Evolutionary conservation across 768 basidiomycete species (phyloP), one percentile per base, ranked within the genome.

Genomic region (Pisolithus marmoratus): DNA sequence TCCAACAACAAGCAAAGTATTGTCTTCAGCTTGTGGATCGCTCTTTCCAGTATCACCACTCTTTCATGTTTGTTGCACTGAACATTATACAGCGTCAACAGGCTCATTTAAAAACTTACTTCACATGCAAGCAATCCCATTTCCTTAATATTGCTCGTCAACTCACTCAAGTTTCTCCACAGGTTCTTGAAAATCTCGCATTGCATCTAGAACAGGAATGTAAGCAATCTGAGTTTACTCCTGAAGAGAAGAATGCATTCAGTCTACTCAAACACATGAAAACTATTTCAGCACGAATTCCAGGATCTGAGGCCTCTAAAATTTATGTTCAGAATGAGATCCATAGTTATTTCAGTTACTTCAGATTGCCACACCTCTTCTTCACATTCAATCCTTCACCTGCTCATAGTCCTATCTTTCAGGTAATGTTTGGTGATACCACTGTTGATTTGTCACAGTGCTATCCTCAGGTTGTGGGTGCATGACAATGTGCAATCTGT

Each of bases 231-330:
- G 27, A 27, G 7, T 7, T 27, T 5, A 7, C 7, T 27, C 7
- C 27, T 27, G 27, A 27, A 7, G 38, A 38, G 14, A 38, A 38
- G 12, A 40, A 56, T 37, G 67, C 58, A 2, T 23, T 66, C 0
- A 36, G 54, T 19, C 50, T 70, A 1, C 42, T 72, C 1, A 49
- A 54, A 27, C 19, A 67, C 9, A 63, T 70, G 2, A 71, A 68
- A 37, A 55, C 61, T 4, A 58, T 70, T 20, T 51, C 70, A 12
- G 63, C 69, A 20, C 42, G 48, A 1, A 52, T 70, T 8, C 69
- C 70, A 22, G 68, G 71, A 2, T 71, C 65, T 2, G 55, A 63
- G 5, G 56, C 63, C 2, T 52, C 64, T 1, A 71, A 71, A 31
- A 48, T 69, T 0, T 51, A 23, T 22, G 29, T 54, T 8, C 38